phyloP scores from a whole-genome alignment of 768 basidiomycete species.

The Lepiota brunneoincarnata region DNA sequence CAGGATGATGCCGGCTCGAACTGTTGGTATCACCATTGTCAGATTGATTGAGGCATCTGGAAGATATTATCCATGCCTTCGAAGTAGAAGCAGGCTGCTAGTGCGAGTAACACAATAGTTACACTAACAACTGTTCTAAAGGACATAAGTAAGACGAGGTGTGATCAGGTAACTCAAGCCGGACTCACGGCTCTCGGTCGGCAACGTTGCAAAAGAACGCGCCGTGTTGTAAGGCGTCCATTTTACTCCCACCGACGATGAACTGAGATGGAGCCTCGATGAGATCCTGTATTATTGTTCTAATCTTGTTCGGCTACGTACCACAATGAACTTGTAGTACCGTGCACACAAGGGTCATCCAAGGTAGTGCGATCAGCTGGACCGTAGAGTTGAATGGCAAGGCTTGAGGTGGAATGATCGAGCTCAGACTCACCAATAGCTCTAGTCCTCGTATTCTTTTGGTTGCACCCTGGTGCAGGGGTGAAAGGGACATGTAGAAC shows the following conservation, averaged over 20 bases:
- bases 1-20: slow-evolving; percentile 6
- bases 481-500: slow-evolving; percentile 6
- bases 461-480: background rate
- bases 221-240: background rate
- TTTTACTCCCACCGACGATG: background rate
- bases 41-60: no score
- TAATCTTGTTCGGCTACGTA: background rate
- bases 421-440: background rate
- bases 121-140: slow-evolving; percentile 8
- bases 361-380: slow-evolving; percentile 7
- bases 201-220: slow-evolving; percentile 1
- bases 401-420: background rate
- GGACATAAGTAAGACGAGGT: background rate
- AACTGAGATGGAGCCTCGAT: slow-evolving; percentile 1
- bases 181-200: slow-evolving; percentile 4
- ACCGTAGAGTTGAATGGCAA: background rate
- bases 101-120: background rate
- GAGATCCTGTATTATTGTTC: background rate
- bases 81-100: background rate
- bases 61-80: background rate
- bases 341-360: background rate
- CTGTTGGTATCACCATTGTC: background rate
- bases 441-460: background rate
- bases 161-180: background rate
- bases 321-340: slow-evolving; percentile 5